Evolutionary conservation across 192 early-diverging fungal species (phyloP).

Genomic region (Spizellomyces punctatus): DNA sequence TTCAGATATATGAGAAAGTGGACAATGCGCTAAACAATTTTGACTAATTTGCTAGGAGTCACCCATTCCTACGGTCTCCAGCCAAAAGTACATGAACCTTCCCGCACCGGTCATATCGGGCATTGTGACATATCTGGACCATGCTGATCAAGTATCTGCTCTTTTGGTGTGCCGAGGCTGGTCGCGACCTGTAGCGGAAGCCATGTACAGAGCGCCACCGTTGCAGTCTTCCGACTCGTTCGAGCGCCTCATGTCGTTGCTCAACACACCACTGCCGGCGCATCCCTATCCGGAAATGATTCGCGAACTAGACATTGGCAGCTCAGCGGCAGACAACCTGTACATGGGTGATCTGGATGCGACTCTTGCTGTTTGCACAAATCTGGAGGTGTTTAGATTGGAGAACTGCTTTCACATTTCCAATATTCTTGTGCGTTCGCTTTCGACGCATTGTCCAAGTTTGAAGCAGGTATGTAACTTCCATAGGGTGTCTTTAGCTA

Average conservation of each 20-base stretch:
- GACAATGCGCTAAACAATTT: too few species aligned
- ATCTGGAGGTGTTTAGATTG: conserved; percentile 47
- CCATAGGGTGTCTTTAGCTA: background rate
- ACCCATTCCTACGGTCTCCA: too few species aligned
- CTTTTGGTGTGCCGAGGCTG: conserved; percentile 41
- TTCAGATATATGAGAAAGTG: too few species aligned
- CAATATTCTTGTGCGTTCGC: conserved; percentile 48
- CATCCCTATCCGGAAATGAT: conserved; percentile 49
- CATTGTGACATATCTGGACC: conserved; percentile 20
- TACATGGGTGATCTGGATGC: conserved; percentile 59
- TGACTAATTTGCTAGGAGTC: too few species aligned
- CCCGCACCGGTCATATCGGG: conserved; percentile 1
- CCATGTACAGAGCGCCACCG: conserved; percentile 50
- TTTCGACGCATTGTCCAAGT: conserved; percentile 42
- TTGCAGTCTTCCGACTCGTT: conserved; percentile 48
- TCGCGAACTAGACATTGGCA: conserved; percentile 49
- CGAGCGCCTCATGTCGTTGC: conserved; percentile 42
- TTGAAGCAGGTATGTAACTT: conserved; percentile 38
- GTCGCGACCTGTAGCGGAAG: conserved; percentile 34
- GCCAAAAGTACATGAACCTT: background rate
- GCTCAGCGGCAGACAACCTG: conserved; percentile 54
- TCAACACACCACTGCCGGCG: conserved; percentile 33
- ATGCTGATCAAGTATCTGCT: conserved; percentile 32
- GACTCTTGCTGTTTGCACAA: conserved; percentile 32
- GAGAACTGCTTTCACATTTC: conserved; percentile 58